These are phyloP conservation scores for Botryotinia globosa DNA, from an alignment of 2,329 filamentous ascomycete species.

Conservation along the genomic window DNA sequence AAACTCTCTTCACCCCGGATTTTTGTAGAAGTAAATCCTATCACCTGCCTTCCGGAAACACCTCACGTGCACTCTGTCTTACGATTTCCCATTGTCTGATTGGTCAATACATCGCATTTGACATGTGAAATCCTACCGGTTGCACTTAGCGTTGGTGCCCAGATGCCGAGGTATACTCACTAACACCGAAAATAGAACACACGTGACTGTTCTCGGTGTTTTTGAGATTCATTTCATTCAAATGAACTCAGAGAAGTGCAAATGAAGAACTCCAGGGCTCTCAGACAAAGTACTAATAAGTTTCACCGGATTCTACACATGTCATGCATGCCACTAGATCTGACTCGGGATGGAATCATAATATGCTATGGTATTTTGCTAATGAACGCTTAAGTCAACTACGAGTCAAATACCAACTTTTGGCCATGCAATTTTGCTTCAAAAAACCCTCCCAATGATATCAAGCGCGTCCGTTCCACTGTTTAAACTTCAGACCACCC, in stretches of 20 bases:
- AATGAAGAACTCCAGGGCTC: no score
- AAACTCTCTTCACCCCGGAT: conserved; percentile 5
- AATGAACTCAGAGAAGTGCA: background rate
- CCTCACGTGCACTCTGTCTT: conserved; percentile 7
- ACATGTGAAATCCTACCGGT: conserved; percentile 11
- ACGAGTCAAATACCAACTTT: background rate
- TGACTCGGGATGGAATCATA: background rate
- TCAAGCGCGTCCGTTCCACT: background rate
- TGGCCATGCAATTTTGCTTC: conserved; percentile 1
- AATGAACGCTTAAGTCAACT: background rate
- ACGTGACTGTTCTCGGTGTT: conserved; percentile 8
- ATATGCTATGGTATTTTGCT: background rate
- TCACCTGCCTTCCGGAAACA: conserved; percentile 9
- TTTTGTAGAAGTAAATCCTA: background rate
- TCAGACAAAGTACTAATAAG: background rate
- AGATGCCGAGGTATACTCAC: conserved; percentile 7
- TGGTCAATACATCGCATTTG: conserved; percentile 1
- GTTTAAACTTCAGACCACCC: conserved; percentile 74
- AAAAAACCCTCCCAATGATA: background rate
- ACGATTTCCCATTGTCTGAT: background rate
- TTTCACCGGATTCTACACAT: background rate
- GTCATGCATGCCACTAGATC: background rate
- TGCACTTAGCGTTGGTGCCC: background rate
- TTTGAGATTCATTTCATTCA: background rate
- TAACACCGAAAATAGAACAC: background rate